Evolutionary conservation across 108 stramenopile species (phyloP), one percentile per base, ranked within the genome.

Genomic region (Conticribra weissflogii): DNA sequence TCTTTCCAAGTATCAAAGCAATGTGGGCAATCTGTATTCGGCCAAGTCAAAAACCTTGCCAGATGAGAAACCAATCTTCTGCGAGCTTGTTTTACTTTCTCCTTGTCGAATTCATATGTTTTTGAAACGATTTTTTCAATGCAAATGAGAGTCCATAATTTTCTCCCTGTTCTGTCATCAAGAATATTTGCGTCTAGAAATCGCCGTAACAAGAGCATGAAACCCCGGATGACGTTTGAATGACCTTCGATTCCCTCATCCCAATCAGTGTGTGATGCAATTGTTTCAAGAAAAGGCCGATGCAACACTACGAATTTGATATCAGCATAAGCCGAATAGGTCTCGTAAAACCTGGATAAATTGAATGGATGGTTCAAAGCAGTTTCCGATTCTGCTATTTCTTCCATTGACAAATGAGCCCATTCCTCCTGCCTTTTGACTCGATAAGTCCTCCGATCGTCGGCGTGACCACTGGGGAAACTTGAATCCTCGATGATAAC

Each of bases 241-340:
- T 72, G 71, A 19, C 21, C 45, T 1, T 30, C 23, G 31, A 48
- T 29, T 14, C 71, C 63, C 1, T 33, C 54, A 32, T 72, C 71
- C 24, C 30, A 55, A 32, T 72, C 55, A 0, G 17, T 21, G 24
- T 72, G 63, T 0, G 63, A 64, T 30, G 55, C 63, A 3, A 65
- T 58, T 2, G 63, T 65, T 47, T 65, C 63, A 1, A 72, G 41
- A 45, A 51, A 72, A 7, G 71, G 71, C 15, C 71, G 71, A 22
- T 72, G 63, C 1, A 72, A 51, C 2, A 72, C 56, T n/a, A 72
- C 31, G 46, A 64, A 72, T 33, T 65, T 72, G 14, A 72, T 46
- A 29, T 72, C 71, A 3, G 63, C 63, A 46, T 64, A 65, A 21
- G 63, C 54, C 17, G 62, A 36, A 29, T 65, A 72, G 2, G 71